phyloP scores from a whole-genome alignment of 2,329 filamentous ascomycete species.

The Alternaria gansuensis region DNA sequence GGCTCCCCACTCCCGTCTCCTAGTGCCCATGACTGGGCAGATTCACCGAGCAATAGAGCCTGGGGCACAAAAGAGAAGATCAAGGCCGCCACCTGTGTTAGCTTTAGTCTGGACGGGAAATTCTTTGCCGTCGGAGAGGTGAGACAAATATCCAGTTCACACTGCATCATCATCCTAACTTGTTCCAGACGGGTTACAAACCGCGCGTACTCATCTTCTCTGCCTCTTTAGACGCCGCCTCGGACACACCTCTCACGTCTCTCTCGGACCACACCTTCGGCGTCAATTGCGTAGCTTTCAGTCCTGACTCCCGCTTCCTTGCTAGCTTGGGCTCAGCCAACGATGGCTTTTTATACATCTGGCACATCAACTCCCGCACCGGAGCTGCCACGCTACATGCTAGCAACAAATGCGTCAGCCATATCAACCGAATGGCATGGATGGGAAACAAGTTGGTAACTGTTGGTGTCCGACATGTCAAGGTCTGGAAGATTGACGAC shows the following conservation, averaged over 20 bases:
- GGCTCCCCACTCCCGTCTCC: slow-evolving; percentile 58
- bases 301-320: slow-evolving; percentile 82
- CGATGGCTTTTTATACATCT: slow-evolving; percentile 93
- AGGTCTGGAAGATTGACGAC: slow-evolving; percentile 89
- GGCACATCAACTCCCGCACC: slow-evolving; percentile 83
- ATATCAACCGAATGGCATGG: slow-evolving; percentile 88
- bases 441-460: slow-evolving; percentile 85
- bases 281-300: slow-evolving; percentile 88
- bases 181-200: slow-evolving; percentile 78
- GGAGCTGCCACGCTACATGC: slow-evolving; percentile 80
- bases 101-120: slow-evolving; percentile 84
- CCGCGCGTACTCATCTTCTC: slow-evolving; percentile 91
- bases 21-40: slow-evolving; percentile 60
- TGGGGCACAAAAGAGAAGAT: slow-evolving; percentile 92
- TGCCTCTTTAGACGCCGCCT: slow-evolving; percentile 76
- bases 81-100: slow-evolving; percentile 91
- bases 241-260: slow-evolving; percentile 82
- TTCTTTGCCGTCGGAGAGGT: slow-evolving; percentile 91
- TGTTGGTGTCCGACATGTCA: slow-evolving; percentile 88
- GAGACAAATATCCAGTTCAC: slow-evolving; percentile 31
- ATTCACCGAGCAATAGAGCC: slow-evolving; percentile 71
- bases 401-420: slow-evolving; percentile 92
- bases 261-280: slow-evolving; percentile 91
- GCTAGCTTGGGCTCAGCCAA: slow-evolving; percentile 89
- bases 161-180: slow-evolving; percentile 40